phyloP scores from a whole-genome alignment of 306 rosid species.

The Vicia villosa region DNA sequence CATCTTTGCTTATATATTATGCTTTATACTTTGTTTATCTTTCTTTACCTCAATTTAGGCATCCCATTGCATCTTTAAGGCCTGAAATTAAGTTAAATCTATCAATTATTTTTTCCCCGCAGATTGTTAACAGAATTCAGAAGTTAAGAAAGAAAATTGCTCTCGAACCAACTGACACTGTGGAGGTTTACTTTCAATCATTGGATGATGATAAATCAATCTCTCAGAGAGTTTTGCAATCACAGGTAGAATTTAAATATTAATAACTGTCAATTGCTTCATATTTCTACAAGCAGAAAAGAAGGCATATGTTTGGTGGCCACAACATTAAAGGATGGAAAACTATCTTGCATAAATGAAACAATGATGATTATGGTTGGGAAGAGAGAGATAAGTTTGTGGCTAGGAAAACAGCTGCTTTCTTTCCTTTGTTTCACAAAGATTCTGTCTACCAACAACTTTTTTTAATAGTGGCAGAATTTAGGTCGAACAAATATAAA shows the following conservation, averaged over 20 bases:
- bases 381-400: background rate
- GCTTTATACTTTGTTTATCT: background rate
- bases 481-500: background rate
- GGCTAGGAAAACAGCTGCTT: background rate
- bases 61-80: background rate
- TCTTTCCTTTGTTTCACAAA: constrained; percentile 8
- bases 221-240: constrained; percentile 64
- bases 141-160: constrained; percentile 87
- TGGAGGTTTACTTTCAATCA: constrained; percentile 83
- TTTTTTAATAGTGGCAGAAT: background rate
- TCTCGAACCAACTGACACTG: constrained; percentile 85
- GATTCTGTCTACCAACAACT: background rate
- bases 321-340: background rate
- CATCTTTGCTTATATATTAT: background rate
- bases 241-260: constrained; percentile 63
- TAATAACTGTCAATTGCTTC: background rate
- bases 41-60: constrained; percentile 8
- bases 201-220: constrained; percentile 68
- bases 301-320: constrained; percentile 1
- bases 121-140: constrained; percentile 97
- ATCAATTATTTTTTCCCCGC: constrained; percentile 18
- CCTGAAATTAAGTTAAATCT: constrained; percentile 2
- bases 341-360: background rate
- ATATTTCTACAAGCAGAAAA: background rate
- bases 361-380: background rate